phyloP scores from a whole-genome alignment of 2,329 filamentous ascomycete species.

The Diplodia seriata region DNA sequence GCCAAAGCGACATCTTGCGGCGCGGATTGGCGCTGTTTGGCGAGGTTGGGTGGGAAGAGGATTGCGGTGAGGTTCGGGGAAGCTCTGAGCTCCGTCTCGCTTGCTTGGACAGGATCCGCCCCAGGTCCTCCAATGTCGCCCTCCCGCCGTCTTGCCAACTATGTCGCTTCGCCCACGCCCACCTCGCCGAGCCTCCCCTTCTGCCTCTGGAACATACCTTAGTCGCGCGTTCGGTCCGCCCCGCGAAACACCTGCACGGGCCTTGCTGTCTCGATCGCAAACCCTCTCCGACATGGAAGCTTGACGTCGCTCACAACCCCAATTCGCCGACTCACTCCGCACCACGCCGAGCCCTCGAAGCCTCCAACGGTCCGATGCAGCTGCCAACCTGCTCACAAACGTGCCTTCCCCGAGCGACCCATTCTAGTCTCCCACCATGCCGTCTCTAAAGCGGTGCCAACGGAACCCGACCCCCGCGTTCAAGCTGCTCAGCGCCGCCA shows the following conservation, averaged over 20 bases:
- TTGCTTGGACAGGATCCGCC: conserved; percentile 27
- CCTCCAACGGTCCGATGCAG: conserved; percentile 27
- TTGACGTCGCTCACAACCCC: conserved; percentile 21
- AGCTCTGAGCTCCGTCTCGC: conserved; percentile 28
- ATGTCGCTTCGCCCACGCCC: conserved; percentile 24
- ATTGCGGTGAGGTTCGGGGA: conserved; percentile 28
- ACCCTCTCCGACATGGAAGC: conserved; percentile 23
- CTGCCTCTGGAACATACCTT: conserved; percentile 21
- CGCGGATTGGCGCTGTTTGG: neutral
- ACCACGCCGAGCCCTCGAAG: conserved; percentile 4
- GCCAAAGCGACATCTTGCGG: conserved; percentile 46
- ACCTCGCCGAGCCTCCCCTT: conserved; percentile 19
- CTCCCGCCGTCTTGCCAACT: conserved; percentile 22
- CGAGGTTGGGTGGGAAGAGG: neutral
- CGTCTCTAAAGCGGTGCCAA: conserved; percentile 38
- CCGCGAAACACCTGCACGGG: neutral
- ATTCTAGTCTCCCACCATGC: conserved; percentile 27
- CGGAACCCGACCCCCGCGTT: conserved; percentile 51
- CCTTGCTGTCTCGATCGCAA: conserved; percentile 1
- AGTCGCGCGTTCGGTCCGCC: neutral
- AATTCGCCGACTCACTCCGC: neutral
- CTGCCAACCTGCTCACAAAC: neutral
- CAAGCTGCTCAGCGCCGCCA: conserved; percentile 49
- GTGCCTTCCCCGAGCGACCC: conserved; percentile 9
- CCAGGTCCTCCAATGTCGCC: conserved; percentile 23